A percentile compares a stretch with the other conserved stretches of the same genome.
Evolutionary conservation across 2,329 filamentous ascomycete genomes (phyloP).

Genomic region (Colletotrichum australisinense): DNA sequence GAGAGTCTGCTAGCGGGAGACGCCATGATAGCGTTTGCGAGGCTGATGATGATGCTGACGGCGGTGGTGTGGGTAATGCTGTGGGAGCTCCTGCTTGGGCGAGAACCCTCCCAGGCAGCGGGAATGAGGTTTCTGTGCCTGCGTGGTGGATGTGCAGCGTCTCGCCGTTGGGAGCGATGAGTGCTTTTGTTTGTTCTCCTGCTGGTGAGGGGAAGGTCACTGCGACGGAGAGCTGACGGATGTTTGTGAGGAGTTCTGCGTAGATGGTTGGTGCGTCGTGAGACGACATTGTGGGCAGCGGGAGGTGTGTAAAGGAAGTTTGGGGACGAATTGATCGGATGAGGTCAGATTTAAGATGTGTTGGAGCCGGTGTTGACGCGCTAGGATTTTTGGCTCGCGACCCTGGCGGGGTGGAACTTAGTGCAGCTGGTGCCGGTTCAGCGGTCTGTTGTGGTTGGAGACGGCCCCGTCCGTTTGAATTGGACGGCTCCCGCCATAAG

Average conservation of each 20-base stretch:
- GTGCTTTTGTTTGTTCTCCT: conserved; percentile 54
- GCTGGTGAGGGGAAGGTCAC: conserved; percentile 59
- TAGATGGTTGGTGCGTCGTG: conserved; percentile 57
- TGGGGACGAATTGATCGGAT: background rate
- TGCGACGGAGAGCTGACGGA: conserved; percentile 71
- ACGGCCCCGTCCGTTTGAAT: background rate
- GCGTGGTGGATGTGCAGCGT: conserved; percentile 61
- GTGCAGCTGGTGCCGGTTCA: background rate
- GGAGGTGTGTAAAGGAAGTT: background rate
- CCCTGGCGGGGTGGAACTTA: background rate
- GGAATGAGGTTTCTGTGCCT: conserved; percentile 47
- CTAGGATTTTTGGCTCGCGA: background rate
- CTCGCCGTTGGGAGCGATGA: conserved; percentile 57
- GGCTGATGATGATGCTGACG: conserved; percentile 46
- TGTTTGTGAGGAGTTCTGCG: conserved; percentile 73
- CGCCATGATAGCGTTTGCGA: conserved; percentile 60
- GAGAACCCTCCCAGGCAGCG: conserved; percentile 56
- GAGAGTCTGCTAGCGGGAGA: conserved; percentile 52
- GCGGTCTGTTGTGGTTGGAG: background rate
- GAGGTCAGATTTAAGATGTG: conserved; percentile 15
- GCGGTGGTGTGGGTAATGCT: conserved; percentile 50
- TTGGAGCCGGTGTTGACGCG: background rate
- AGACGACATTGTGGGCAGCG: conserved; percentile 10
- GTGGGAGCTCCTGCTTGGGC: conserved; percentile 35
- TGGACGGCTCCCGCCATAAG: background rate